Conservation (phyloP, 2,329 filamentous ascomycete genomes). For the Aaosphaeria pasadenensis region DNA sequence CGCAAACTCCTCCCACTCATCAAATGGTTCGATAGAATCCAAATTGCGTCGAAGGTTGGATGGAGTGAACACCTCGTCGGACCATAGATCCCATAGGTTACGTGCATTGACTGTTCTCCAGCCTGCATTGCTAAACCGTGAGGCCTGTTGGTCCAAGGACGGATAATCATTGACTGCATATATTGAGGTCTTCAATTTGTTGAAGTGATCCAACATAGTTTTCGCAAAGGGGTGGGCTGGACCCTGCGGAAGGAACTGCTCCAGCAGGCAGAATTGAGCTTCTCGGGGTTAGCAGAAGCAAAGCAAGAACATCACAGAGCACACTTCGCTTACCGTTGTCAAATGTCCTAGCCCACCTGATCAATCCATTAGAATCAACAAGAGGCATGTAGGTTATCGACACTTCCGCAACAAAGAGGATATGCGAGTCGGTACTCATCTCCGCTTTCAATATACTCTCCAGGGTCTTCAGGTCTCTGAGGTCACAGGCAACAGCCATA, state of each 20-base stretch:
- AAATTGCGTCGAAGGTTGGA: constrained; percentile 58
- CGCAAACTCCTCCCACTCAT: constrained; percentile 94
- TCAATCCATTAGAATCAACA: constrained; percentile 67
- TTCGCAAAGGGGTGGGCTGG: constrained; percentile 76
- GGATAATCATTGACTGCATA: constrained; percentile 71
- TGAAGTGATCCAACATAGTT: constrained; percentile 82
- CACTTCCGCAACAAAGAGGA: constrained; percentile 85
- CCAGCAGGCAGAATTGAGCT: constrained; percentile 82
- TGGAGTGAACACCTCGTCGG: constrained; percentile 63
- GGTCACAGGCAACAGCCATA: constrained; percentile 75
- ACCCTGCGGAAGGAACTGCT: constrained; percentile 81
- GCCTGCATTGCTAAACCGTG: constrained; percentile 66
- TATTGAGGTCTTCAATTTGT: constrained; percentile 76
- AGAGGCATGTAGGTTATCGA: constrained; percentile 88
- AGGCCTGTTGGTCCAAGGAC: constrained; percentile 60
- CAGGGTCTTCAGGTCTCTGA: constrained; percentile 65
- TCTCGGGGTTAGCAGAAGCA: constrained; percentile 10
- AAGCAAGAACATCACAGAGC: no score
- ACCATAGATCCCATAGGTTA: constrained; percentile 83
- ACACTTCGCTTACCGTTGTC: constrained; percentile 28
- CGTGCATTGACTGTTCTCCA: constrained; percentile 60
- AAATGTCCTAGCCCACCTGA: constrained; percentile 73
- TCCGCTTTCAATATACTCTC: constrained; percentile 57
- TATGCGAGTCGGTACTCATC: constrained; percentile 55
- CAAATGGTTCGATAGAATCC: constrained; percentile 76